Base-by-base conservation (phyloP, 2,329 filamentous ascomycete genomes). In the Fusarium verticillioides region DNA sequence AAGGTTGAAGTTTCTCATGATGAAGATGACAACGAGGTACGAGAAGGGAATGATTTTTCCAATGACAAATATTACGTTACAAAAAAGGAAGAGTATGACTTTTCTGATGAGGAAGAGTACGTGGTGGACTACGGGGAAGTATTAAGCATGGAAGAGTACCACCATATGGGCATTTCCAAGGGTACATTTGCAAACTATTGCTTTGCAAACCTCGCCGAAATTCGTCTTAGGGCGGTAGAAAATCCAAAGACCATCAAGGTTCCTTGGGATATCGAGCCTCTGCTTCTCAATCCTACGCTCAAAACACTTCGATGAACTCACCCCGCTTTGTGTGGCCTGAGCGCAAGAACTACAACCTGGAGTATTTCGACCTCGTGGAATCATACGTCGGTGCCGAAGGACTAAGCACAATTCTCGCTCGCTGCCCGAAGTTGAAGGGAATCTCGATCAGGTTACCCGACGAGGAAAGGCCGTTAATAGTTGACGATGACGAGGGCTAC, bases 171-270 rank as follows among this genome's bases (percentile, higher is more conserved):
- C 5, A 0, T 6, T 8, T 13, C 23, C 1, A 52, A 30, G 7
- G 10, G n/a, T 1, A 40, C 11, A 2, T 44, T 37, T 37, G 19
- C 12, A n/a, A 64, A 56, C 15, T 49, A 42, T 13, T 2, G 30
- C 1, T 46, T 73, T n/a, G 52, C 53, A 2, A 37, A 49, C 19
- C 57, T 73, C 11, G 47, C 23, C 43, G 59, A 73, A 4, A 37
- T 75, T 5, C 56, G 57, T 1, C 12, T 75, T 9, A 65, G 21
- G 3, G 54, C 12, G 0, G 23, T 26, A 1, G 13, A 28, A 2
- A 0, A 1, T 4, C 4, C 2, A 21, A 11, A 0, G 6, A 1
- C 2, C 19, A 8, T 42, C 30, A 6, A n/a, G 4, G 2, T 3
- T 7, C n/a, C 30, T 19, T 21, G 26, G 15, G 5, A 11, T 32